Evolutionary conservation across 2,329 filamentous ascomycete genomes (phyloP).

Genomic region (Hypoxylon sp.): DNA sequence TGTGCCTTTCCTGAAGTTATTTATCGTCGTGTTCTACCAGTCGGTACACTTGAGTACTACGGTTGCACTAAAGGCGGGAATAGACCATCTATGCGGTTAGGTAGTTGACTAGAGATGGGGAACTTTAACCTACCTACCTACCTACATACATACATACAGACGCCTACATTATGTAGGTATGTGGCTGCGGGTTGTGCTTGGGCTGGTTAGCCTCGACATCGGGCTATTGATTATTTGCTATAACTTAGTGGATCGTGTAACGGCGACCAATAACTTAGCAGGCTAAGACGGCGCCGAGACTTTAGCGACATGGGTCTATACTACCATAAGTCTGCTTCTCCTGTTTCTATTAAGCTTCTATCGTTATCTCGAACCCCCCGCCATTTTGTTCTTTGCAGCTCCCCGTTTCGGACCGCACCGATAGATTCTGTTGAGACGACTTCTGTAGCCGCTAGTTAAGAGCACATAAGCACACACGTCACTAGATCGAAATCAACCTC

Average conservation of each 20-base stretch:
- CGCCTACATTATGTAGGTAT: constrained; percentile 26
- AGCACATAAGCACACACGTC: constrained; percentile 22
- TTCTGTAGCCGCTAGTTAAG: constrained; percentile 23
- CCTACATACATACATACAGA: constrained; percentile 13
- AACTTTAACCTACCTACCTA: constrained; percentile 25
- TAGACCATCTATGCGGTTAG: constrained; percentile 33
- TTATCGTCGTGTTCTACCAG: constrained; percentile 36
- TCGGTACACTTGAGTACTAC: constrained; percentile 37
- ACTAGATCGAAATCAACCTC: constrained; percentile 26
- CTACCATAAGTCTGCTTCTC: constrained; percentile 35
- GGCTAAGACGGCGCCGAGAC: constrained; percentile 41
- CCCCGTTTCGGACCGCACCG: constrained; percentile 52
- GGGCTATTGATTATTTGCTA: constrained; percentile 25
- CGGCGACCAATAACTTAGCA: constrained; percentile 28
- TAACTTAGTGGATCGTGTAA: constrained; percentile 33
- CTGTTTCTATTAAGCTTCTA: constrained; percentile 54
- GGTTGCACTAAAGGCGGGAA: constrained; percentile 37
- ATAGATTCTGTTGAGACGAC: constrained; percentile 36
- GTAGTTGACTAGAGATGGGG: constrained; percentile 28
- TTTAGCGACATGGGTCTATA: constrained; percentile 31
- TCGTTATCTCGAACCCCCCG: constrained; percentile 53
- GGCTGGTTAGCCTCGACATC: constrained; percentile 35
- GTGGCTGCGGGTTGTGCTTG: constrained; percentile 35
- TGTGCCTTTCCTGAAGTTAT: constrained; percentile 26
- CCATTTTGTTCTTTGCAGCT: constrained; percentile 54